phyloP scores from a whole-genome alignment of 352 stramenopile species.

The Phytophthora fragariaefolia region DNA sequence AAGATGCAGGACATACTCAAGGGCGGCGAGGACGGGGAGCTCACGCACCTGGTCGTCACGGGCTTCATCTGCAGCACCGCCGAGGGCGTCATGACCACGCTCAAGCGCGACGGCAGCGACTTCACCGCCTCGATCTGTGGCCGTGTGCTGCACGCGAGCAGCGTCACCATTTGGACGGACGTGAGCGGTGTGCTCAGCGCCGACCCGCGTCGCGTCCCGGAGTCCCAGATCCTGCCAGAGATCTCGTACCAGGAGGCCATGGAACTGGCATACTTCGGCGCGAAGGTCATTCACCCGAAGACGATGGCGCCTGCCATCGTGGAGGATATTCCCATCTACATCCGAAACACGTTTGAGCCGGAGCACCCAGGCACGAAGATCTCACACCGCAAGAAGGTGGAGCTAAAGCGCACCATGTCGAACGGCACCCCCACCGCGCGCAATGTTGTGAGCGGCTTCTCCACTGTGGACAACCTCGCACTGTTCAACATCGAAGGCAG shows the following conservation, averaged over 20 bases:
- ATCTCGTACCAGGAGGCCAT: constrained; percentile 98
- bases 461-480: constrained; percentile 94
- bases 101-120: constrained; percentile 97
- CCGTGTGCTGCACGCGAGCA: constrained; percentile 88
- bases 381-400: constrained; percentile 61
- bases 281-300: constrained; percentile 98
- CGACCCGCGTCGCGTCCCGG: constrained; percentile 94
- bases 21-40: constrained; percentile 42
- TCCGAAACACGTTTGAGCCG: constrained; percentile 97
- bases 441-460: constrained; percentile 90
- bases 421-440: constrained; percentile 63
- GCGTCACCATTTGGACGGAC: constrained; percentile 98
- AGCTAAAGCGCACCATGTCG: constrained; percentile 65
- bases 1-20: constrained; percentile 69
- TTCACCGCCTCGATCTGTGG: constrained; percentile 98
- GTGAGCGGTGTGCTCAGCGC: constrained; percentile 95
- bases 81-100: constrained; percentile 95
- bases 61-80: constrained; percentile 97
- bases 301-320: constrained; percentile 93
- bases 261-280: constrained; percentile 98
- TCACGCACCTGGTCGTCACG: constrained; percentile 93
- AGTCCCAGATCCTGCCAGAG: constrained; percentile 90
- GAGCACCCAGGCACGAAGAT: constrained; percentile 84
- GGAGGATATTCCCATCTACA: constrained; percentile 96
- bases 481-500: constrained; percentile 97